Evolutionary conservation across 2,329 filamentous ascomycete species (phyloP), one percentile per base, ranked within the genome.

Genomic region (Pseudogymnoascus sp.): DNA sequence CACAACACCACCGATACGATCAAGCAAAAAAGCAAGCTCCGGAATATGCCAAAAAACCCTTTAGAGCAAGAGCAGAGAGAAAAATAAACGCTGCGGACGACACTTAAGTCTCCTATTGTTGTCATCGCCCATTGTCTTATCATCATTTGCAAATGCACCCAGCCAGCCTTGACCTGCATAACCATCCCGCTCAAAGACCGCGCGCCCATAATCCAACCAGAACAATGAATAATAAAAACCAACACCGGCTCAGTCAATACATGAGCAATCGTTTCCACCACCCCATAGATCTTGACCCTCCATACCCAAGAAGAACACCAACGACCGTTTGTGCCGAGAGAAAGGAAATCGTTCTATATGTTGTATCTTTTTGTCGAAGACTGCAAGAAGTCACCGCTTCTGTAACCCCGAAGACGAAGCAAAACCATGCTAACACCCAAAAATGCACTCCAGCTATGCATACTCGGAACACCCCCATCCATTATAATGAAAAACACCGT

Each of bases 291-390:
- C 66, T 69, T 66, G 63, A 69, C 67, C 70, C 61, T 68, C 64
- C 61, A 40, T 63, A 68, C 65, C 69, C 66, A 60, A 53, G 63
- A 65, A 70, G 71, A 72, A 70, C 69, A 69, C 69, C 63, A 59
- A 67, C 60, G 64, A 65, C 68, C 50, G 24, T 61, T 61, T 62
- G 46, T 62, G 31, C 46, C 62, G 14, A 61, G 24, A 62, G 66
- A 72, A 71, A 68, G 66, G 67, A 70, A 72, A 71, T 72, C 70
- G 68, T 70, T 72, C 70, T 74, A 72, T 73, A 68, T 72, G 69
- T 68, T 71, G 66, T 70, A 37, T 62, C 19, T 71, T 69, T 71
- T 70, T 69, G 67, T 68, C 67, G 63, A 69, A 68, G 66, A 69
- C 67, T 69, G 64, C 62, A 64, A 70, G 70, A 73, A 72, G 72